Evolutionary conservation across 192 early-diverging fungal genomes (phyloP), one percentile per base, ranked within the genome.

Genomic region (Dissophora globulifera): DNA sequence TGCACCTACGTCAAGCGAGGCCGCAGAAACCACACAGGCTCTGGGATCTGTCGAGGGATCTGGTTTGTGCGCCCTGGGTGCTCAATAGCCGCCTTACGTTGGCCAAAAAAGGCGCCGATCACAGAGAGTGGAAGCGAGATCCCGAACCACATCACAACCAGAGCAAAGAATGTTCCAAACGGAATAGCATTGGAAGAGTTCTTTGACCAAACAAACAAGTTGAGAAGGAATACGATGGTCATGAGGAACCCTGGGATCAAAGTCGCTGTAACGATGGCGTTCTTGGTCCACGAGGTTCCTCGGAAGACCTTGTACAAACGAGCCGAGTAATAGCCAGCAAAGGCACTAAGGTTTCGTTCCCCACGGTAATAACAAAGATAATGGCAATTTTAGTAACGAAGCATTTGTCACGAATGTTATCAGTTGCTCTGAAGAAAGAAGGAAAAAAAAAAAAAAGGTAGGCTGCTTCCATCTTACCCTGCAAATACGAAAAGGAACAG

Each of bases 121-220:
- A 96, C 59, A 27, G 89, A 92, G 45, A 96, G 69, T 3, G 95
- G 95, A 7, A 91, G 79, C 23, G 93, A 90, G 1, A 97, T 79
- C 15, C 87, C 64, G 38, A 92, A 84, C 97, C 95, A 97, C 59
- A 97, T 78, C 3, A 86, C 65, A 20, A 93, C 82, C 49, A 98
- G 49, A 5, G 89, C 88, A 67, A 96, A 51, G 55, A 95, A 89
- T 1, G 95, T 95, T 45, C 90, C 85, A 69, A 98, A 95, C 1
- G 95, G 94, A 52, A 97, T 89, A 20, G 97, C 97, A 17, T 88
- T 87, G 4, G 97, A 97, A 9, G 95, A 96, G 17, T 93, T 78
- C 23, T 88, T 82, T 27, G 85, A 91, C 89, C 96, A 94, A 16
- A 96, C 84, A 78, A 98, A 93, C 67, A 95, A 72, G 80, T 95